These are phyloP conservation scores for Neurospora sp. DNA, from an alignment of 495 filamentous ascomycete genomes.

Conservation along the genomic window DNA sequence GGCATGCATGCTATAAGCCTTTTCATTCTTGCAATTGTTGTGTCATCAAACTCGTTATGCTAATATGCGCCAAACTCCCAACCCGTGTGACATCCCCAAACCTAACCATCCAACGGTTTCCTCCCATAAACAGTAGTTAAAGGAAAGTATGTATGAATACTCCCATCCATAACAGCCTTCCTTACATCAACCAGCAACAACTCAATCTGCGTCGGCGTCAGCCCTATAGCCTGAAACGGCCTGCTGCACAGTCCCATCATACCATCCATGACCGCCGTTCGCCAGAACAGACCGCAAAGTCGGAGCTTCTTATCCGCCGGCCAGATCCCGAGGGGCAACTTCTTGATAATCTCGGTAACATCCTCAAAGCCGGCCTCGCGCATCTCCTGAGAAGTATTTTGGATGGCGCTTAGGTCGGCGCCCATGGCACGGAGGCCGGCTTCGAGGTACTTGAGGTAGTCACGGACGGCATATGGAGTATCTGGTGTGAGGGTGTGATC, in stretches of 20 bases:
- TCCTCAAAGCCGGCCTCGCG: slow-evolving; percentile 22
- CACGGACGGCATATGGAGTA: slow-evolving; percentile 28
- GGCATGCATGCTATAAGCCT: too few relatives aligned
- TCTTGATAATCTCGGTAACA: slow-evolving; percentile 14
- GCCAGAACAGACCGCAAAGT: slow-evolving; percentile 23
- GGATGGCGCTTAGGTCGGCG: slow-evolving; percentile 18
- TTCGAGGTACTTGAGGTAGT: slow-evolving; percentile 21
- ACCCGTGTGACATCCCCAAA: background rate
- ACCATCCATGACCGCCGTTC: slow-evolving; percentile 27
- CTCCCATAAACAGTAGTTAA: slow-evolving; percentile 23
- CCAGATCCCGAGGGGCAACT: slow-evolving; percentile 27
- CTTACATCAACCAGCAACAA: slow-evolving; percentile 30
- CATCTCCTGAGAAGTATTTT: slow-evolving; percentile 9
- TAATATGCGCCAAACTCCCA: background rate
- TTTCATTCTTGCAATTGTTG: background rate
- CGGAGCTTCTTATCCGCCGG: slow-evolving; percentile 22
- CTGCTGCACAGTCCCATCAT: slow-evolving; percentile 20
- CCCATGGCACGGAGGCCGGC: slow-evolving; percentile 19
- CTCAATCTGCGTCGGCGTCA: slow-evolving; percentile 30
- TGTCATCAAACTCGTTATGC: background rate
- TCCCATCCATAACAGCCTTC: slow-evolving; percentile 21
- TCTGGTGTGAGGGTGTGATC: slow-evolving; percentile 26
- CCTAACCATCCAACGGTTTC: slow-evolving; percentile 16
- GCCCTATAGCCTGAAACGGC: slow-evolving; percentile 23
- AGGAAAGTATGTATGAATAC: slow-evolving; percentile 23